These are phyloP conservation scores for Mycena alexandri DNA, from an alignment of 768 basidiomycete species.

Conservation along the genomic window DNA sequence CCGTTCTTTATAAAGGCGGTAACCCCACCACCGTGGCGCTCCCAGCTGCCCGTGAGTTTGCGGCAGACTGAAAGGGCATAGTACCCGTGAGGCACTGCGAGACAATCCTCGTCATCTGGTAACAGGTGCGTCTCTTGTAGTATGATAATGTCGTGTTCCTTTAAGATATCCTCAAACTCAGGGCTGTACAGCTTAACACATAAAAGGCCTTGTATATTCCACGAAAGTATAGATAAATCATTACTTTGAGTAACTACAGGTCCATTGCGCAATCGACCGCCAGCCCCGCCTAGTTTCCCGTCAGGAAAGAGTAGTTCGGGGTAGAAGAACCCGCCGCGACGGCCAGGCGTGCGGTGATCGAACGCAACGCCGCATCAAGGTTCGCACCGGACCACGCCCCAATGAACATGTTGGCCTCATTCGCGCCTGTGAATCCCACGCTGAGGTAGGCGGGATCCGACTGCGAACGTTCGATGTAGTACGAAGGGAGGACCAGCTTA, in stretches of 20 bases:
- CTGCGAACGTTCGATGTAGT: constrained; percentile 5
- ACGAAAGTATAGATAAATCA: constrained; percentile 1
- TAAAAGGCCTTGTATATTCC: constrained; percentile 22
- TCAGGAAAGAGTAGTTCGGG: neutral
- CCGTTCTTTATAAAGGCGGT: constrained; percentile 19
- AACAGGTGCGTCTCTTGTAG: constrained; percentile 7
- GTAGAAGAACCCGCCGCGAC: neutral
- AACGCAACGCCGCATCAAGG: neutral
- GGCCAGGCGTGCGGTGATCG: neutral
- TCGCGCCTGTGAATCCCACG: too few species aligned
- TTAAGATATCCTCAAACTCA: constrained; percentile 12
- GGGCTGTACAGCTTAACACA: constrained; percentile 28
- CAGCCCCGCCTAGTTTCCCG: constrained; percentile 26
- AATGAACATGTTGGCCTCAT: constrained; percentile 8
- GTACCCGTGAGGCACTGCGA: constrained; percentile 15
- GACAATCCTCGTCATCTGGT: too few species aligned
- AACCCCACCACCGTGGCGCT: constrained; percentile 18
- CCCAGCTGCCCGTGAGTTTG: neutral
- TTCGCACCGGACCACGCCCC: neutral
- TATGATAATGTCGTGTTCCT: constrained; percentile 5
- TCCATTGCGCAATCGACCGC: constrained; percentile 13
- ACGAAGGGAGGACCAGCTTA: neutral
- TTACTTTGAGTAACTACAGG: too few species aligned
- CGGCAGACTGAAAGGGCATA: constrained; percentile 15
- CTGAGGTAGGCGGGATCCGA: neutral